These are phyloP conservation scores for Colletotrichum sp. DNA, from an alignment of 2,329 filamentous ascomycete species.

Conservation along the genomic window DNA sequence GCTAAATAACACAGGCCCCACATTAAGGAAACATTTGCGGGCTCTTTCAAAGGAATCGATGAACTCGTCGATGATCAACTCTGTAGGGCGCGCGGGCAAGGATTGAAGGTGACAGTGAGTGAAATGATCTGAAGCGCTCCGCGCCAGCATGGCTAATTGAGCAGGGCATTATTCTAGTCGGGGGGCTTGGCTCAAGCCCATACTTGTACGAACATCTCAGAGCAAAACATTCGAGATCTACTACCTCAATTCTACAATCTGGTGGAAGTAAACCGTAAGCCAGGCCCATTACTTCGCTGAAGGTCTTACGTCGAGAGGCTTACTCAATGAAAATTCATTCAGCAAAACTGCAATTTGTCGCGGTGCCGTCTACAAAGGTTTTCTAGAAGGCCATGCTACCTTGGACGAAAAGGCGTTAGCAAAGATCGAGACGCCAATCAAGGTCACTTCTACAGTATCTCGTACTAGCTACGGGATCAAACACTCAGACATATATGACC, in stretches of 20 bases:
- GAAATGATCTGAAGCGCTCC: accelerated
- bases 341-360: neutral
- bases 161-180: neutral
- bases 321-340: accelerated
- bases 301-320: neutral
- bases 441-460: neutral
- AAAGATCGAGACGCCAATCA: no score
- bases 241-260: neutral
- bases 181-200: neutral
- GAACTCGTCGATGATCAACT: neutral
- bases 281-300: neutral
- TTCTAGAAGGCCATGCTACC: neutral
- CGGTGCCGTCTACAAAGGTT: neutral
- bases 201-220: neutral
- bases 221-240: neutral
- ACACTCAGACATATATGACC: neutral
- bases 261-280: neutral
- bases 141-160: no score
- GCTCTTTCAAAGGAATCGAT: neutral
- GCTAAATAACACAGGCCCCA: neutral
- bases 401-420: no score
- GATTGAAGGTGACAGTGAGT: neutral
- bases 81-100: accelerated
- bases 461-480: neutral
- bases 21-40: neutral